A percentile compares a stretch with the other conserved stretches of the same genome.
Evolutionary conservation across 2,329 filamentous ascomycete genomes (phyloP).

Genomic region (Colletotrichum cuscutae): DNA sequence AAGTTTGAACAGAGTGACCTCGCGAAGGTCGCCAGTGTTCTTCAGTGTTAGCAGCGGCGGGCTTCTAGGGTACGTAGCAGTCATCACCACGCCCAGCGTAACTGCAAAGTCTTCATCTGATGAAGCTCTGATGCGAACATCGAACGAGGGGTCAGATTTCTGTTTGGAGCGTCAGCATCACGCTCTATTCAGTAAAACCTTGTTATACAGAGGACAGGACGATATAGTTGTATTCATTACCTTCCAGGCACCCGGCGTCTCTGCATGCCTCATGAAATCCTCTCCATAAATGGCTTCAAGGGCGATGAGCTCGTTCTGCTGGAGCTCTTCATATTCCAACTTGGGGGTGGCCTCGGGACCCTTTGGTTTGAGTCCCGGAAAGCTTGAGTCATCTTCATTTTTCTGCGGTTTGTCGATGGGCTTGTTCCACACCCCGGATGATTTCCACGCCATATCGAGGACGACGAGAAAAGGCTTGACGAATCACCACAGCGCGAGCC

Average conservation of each 20-base stretch:
- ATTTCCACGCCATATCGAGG: conserved; percentile 62
- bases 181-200: neutral
- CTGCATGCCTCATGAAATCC: conserved; percentile 82
- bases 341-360: conserved; percentile 54
- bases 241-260: conserved; percentile 84
- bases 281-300: conserved; percentile 90
- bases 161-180: conserved; percentile 44
- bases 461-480: conserved; percentile 38
- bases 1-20: conserved; percentile 77
- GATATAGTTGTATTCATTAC: conserved; percentile 52
- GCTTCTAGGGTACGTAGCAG: conserved; percentile 91
- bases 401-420: conserved; percentile 52
- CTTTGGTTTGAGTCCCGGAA: conserved; percentile 60
- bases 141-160: conserved; percentile 87
- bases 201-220: conserved; percentile 12
- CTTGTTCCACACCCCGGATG: conserved; percentile 59
- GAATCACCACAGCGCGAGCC: conserved; percentile 62
- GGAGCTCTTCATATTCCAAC: conserved; percentile 82
- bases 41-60: conserved; percentile 78
- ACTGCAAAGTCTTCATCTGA: conserved; percentile 78
- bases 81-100: conserved; percentile 81
- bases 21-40: conserved; percentile 71
- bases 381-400: conserved; percentile 58
- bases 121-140: conserved; percentile 79
- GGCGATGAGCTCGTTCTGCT: conserved; percentile 87